Evolutionary conservation across 2,329 filamentous ascomycete genomes (phyloP), one percentile per base, ranked within the genome.

Genomic region (Nothophaeocryptopus gaeumannii): DNA sequence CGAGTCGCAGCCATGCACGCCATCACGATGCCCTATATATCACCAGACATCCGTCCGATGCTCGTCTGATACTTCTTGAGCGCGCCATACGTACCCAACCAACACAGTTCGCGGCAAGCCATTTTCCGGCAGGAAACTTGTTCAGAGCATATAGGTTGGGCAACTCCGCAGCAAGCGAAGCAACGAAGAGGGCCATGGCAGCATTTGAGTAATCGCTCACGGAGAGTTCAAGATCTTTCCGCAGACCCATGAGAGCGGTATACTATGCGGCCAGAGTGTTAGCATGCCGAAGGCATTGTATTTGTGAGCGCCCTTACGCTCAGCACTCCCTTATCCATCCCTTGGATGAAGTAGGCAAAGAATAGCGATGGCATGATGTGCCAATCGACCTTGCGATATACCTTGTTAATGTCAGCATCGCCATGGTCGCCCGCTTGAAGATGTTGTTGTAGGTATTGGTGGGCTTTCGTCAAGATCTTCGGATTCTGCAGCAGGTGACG

Each of bases 211-310:
- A 85, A 43, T 86, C 75, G 51, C 84, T 83, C 14, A 77, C 78
- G n/a, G 68, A 63, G 42, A 85, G 72, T 0, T 75, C 69, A 8
- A 82, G 72, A 50, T 84, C 81, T 44, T 74, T 67, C 20, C 67
- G 70, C 9, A 86, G 63, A 3, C 82, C 82, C 83, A 86, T 86
- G 44, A 86, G 81, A 50, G 78, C 79, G 13, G 81, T 81, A 61
- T 86, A 85, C 77, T 83, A 63, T 43, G 48, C 20, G 20, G 38
- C 11, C n/a, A n/a, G n/a, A n/a, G 29, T 12, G 12, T 54, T 4
- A 37, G 37, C 12, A 16, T 29, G 8, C 14, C 37, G 37, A 20
- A 32, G 39, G 26, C 3, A 26, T 8, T 7, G 38, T 10, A 20
- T 10, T 29, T 31, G 47, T 8, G 20, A 13, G 29, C 26, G 8